These are phyloP conservation scores for Annulohypoxylon moriforme DNA, from an alignment of 495 filamentous ascomycete genomes.

Conservation along the genomic window DNA sequence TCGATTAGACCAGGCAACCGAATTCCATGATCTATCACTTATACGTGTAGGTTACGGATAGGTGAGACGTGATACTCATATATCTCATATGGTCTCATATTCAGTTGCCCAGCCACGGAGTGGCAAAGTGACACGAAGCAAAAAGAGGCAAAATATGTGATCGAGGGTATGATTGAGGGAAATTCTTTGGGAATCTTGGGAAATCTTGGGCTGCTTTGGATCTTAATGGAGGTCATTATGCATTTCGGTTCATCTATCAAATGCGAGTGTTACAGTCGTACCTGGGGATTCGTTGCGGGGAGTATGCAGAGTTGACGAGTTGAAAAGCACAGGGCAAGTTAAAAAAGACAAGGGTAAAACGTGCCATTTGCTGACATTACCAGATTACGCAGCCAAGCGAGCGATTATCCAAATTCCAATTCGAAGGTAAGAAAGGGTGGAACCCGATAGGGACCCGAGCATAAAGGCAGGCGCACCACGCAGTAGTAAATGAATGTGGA, in stretches of 20 bases:
- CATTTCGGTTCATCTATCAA: conserved; percentile 27
- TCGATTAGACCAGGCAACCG: not conserved
- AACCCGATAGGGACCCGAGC: conserved; percentile 12
- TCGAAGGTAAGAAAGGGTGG: conserved; percentile 26
- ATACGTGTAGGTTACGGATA: conserved; percentile 39
- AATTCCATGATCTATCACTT: conserved; percentile 1
- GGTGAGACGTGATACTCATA: conserved; percentile 10
- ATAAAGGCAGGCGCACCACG: conserved; percentile 3
- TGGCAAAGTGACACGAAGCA: conserved; percentile 17
- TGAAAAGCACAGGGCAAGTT: conserved; percentile 5
- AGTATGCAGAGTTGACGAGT: not conserved
- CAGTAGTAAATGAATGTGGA: conserved; percentile 36
- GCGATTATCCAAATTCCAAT: conserved; percentile 41
- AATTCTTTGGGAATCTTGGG: not conserved
- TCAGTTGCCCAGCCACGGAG: not conserved
- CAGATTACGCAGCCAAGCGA: conserved; percentile 21
- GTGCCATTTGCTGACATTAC: conserved; percentile 34
- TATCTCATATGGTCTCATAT: not conserved
- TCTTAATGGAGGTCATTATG: conserved; percentile 32
- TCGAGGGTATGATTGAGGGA: conserved; percentile 3
- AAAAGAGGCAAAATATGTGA: conserved; percentile 13
- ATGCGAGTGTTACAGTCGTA: conserved; percentile 21
- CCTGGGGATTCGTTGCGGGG: conserved; percentile 37
- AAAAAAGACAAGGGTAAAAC: conserved; percentile 27
- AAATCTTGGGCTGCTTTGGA: not conserved